Evolutionary conservation across 441 rosid species (phyloP).

Genomic region (Populus hybrid): DNA sequence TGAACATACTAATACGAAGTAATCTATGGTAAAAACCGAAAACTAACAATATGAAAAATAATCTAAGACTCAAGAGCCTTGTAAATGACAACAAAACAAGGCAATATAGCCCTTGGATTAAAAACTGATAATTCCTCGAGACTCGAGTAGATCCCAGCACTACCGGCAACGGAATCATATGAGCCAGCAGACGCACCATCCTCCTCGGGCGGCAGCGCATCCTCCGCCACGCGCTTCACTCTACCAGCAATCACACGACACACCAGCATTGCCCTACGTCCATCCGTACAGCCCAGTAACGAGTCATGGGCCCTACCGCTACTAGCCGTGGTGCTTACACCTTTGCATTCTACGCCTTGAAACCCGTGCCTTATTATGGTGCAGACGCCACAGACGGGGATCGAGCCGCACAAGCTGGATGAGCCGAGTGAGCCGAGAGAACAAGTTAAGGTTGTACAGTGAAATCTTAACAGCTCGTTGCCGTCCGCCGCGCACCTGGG

Average conservation of each 20-base stretch:
- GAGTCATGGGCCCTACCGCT: conserved; percentile 95
- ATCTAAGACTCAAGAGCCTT: conserved; percentile 48
- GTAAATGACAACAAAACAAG: conserved; percentile 94
- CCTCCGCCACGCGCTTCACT: conserved; percentile 52
- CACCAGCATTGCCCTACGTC: conserved; percentile 82
- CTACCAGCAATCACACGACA: conserved; percentile 96
- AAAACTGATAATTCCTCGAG: conserved; percentile 76
- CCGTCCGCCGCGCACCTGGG: conserved; percentile 97
- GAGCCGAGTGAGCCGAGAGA: conserved; percentile 75
- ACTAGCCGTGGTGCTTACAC: conserved; percentile 78
- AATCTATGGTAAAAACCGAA: background rate
- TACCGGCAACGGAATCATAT: conserved; percentile 77
- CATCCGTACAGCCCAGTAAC: conserved; percentile 43
- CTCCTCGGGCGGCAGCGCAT: conserved; percentile 32
- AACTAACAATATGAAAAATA: background rate
- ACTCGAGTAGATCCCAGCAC: conserved; percentile 62
- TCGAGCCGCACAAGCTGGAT: conserved; percentile 68
- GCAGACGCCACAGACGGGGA: conserved; percentile 86
- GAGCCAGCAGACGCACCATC: conserved; percentile 43
- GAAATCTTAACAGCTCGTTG: conserved; percentile 87
- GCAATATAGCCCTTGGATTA: conserved; percentile 85
- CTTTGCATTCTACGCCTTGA: conserved; percentile 44
- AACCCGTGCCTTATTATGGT: conserved; percentile 77
- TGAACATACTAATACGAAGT: background rate
- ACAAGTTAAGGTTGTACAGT: conserved; percentile 75